phyloP scores from a whole-genome alignment of 805 yeast genomes.

The Teunomyces barrocoloradensis region DNA sequence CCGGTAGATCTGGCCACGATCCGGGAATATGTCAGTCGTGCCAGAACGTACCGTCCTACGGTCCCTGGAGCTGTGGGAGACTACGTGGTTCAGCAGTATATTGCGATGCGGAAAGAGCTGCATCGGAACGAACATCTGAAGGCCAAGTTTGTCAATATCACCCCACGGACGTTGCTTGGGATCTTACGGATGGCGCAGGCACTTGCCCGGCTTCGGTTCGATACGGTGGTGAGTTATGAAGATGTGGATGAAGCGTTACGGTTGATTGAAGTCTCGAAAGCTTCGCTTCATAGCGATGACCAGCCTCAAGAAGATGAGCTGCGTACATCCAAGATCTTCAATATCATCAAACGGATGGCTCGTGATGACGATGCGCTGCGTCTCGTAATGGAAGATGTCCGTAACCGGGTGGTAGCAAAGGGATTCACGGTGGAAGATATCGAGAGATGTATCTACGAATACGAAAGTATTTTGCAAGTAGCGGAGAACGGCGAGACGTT shows the following conservation, averaged over 20 bases:
- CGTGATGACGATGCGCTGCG: slow-evolving; percentile 16
- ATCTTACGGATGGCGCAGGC: slow-evolving; percentile 93
- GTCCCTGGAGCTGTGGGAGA: slow-evolving; percentile 83
- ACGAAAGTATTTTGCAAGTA: slow-evolving; percentile 71
- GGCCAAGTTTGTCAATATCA: slow-evolving; percentile 82
- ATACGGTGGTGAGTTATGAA: slow-evolving; percentile 61
- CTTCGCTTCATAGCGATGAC: slow-evolving; percentile 58
- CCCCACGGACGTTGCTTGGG: slow-evolving; percentile 93
- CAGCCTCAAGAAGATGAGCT: slow-evolving; percentile 60
- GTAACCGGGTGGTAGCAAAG: slow-evolving; percentile 66
- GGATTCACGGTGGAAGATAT: slow-evolving; percentile 84
- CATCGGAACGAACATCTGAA: slow-evolving; percentile 73
- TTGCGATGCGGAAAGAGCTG: slow-evolving; percentile 89
- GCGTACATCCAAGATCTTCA: slow-evolving; percentile 66
- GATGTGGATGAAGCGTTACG: slow-evolving; percentile 97
- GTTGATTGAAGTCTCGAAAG: slow-evolving; percentile 80
- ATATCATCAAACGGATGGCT: slow-evolving; percentile 62
- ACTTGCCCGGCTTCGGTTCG: slow-evolving; percentile 83
- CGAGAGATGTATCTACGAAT: slow-evolving; percentile 71
- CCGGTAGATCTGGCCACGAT: slow-evolving; percentile 79
- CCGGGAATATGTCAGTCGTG: slow-evolving; percentile 84
- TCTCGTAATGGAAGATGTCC: slow-evolving; percentile 45
- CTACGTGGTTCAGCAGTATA: slow-evolving; percentile 80
- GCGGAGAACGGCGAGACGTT: slow-evolving; percentile 67
- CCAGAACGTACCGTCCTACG: slow-evolving; percentile 80